phyloP scores from a whole-genome alignment of 352 stramenopile genomes.

The Phytophthora multivora region DNA sequence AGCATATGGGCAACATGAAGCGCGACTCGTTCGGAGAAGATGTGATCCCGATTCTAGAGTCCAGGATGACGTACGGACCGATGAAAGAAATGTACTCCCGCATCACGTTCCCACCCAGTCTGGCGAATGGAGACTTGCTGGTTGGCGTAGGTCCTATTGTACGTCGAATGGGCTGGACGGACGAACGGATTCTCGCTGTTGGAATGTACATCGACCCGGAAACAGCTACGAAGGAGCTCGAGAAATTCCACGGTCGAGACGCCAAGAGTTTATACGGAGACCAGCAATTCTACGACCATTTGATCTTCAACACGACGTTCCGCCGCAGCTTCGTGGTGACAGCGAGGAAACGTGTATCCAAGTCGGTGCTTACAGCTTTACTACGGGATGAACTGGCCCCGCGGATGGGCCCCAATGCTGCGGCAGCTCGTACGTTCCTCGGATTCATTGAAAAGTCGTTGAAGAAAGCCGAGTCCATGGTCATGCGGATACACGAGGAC shows the following conservation, averaged over 20 bases:
- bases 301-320: conserved; percentile 65
- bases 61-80: conserved; percentile 64
- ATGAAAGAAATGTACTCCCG: conserved; percentile 81
- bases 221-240: conserved; percentile 54
- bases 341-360: conserved; percentile 77
- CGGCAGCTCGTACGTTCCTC: conserved; percentile 63
- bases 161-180: conserved; percentile 80
- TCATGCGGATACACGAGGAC: conserved; percentile 70
- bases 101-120: conserved; percentile 76
- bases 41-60: conserved; percentile 64
- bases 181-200: conserved; percentile 81
- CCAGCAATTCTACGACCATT: conserved; percentile 73
- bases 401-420: conserved; percentile 59
- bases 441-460: conserved; percentile 84
- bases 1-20: conserved; percentile 24
- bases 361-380: conserved; percentile 68
- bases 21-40: conserved; percentile 44
- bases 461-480: conserved; percentile 82
- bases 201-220: conserved; percentile 82
- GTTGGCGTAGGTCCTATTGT: conserved; percentile 78
- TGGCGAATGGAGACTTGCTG: conserved; percentile 77
- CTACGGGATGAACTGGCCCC: conserved; percentile 74
- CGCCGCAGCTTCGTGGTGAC: conserved; percentile 80
- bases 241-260: conserved; percentile 55
- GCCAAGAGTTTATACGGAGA: conserved; percentile 75